A percentile compares a stretch with the other conserved stretches of the same genome.
Evolutionary conservation across 2,329 filamentous ascomycete genomes (phyloP).

Genomic region (Exserohilum turcica): DNA sequence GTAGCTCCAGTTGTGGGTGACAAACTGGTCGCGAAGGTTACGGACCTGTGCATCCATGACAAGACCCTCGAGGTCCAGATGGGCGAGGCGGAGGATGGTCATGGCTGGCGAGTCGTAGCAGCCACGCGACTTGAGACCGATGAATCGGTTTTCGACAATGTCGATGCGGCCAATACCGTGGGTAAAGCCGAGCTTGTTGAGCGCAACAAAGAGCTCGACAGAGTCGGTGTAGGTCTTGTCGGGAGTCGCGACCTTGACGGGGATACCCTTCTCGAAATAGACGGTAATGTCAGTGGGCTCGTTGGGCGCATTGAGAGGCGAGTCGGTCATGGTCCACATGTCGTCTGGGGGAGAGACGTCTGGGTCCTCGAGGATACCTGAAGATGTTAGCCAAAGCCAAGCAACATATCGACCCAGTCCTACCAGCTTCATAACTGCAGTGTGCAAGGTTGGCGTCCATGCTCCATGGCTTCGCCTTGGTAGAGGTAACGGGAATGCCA

Average conservation of each 20-base stretch:
- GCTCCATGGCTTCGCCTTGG: constrained; percentile 65
- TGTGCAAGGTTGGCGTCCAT: constrained; percentile 73
- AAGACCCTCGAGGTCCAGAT: constrained; percentile 68
- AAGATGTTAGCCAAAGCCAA: not conserved
- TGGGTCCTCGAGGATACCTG: constrained; percentile 67
- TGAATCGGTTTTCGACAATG: constrained; percentile 82
- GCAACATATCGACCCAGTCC: not conserved
- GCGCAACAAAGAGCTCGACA: constrained; percentile 72
- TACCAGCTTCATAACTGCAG: constrained; percentile 78
- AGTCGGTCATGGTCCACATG: constrained; percentile 78
- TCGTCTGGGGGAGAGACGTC: constrained; percentile 70
- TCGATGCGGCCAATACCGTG: constrained; percentile 81
- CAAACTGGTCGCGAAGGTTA: constrained; percentile 71
- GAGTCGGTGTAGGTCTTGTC: constrained; percentile 68
- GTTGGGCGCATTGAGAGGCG: constrained; percentile 72
- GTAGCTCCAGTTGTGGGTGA: constrained; percentile 57
- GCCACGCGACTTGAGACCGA: constrained; percentile 78
- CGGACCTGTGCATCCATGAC: constrained; percentile 72
- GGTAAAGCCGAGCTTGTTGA: constrained; percentile 72
- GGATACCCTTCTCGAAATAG: constrained; percentile 76
- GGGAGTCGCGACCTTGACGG: constrained; percentile 66
- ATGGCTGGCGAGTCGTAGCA: constrained; percentile 69
- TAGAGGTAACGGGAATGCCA: constrained; percentile 73
- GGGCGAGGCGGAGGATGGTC: constrained; percentile 59
- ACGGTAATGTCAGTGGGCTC: constrained; percentile 73